Evolutionary conservation across 148 eudicot genomes (phyloP).

Genomic region (Arctostaphylos glauca): DNA sequence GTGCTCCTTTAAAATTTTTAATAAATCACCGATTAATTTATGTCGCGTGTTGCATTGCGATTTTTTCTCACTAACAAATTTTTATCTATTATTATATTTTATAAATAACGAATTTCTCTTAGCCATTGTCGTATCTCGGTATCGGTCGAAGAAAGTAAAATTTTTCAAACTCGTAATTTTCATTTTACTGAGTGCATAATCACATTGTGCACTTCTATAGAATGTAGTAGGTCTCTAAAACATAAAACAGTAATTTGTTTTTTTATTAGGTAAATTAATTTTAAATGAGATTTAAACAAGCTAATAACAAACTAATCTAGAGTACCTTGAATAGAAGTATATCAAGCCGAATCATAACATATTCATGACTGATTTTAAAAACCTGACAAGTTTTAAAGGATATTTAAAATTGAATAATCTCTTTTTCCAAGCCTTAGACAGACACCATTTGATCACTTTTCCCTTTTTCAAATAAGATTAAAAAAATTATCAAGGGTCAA

Average conservation of each 20-base stretch:
- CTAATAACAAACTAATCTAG: neutral
- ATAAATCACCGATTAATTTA: no score
- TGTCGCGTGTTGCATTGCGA: no score
- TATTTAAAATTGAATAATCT: neutral
- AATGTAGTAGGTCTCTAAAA: neutral
- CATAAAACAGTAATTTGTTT: neutral
- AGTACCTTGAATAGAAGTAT: neutral
- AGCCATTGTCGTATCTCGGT: no score
- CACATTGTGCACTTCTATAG: neutral
- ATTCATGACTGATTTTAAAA: neutral
- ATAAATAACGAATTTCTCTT: no score
- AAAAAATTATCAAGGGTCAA: no score
- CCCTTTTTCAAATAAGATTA: no score
- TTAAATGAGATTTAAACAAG: neutral
- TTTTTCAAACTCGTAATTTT: no score
- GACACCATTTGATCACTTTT: neutral
- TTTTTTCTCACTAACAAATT: no score
- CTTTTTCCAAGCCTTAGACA: neutral
- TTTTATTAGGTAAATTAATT: neutral
- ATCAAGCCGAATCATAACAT: neutral
- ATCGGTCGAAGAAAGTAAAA: no score
- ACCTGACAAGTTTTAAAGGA: neutral
- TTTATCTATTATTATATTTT: no score
- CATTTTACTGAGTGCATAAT: no score
- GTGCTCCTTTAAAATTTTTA: no score